Base-by-base conservation (phyloP, 345 rosid species). In the Hibiscus trionum region DNA sequence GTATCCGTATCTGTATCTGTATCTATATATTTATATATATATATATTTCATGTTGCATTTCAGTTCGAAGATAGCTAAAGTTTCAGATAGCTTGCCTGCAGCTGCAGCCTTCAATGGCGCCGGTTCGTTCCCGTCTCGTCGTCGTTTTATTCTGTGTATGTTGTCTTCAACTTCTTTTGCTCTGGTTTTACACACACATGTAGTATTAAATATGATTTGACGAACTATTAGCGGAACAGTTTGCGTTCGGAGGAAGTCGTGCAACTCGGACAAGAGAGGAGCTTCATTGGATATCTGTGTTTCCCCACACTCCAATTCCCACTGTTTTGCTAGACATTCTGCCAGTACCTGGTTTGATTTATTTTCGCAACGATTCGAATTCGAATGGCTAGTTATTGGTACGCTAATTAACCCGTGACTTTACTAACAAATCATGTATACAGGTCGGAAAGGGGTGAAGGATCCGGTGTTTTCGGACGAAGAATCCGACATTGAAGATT, bases 281-380 rank as follows among this genome's bases (percentile, higher is more conserved):
- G 58, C 67, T 55, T 46, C 85, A 87, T 77, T 89, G 95, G 91
- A 77, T 78, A 4, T 76, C 81, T 8, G 78, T 75, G 62, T 69
- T 89, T 73, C 91, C 91, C 2, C 79, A 81, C 77, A 77, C 90
- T 10, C 81, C 83, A 3, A 80, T 86, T 86, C 91, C 95, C 24
- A 80, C 84, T 73, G 72, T 79, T 35, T 72, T 87, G 70, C 62
- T 61, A 57, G 82, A 82, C 60, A 81, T 83, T 67, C 68, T 89
- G 33, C 79, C 77, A 14, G 80, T 3, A 24, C 37, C 84, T 35
- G 86, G 84, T 70, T 21, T 53, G 24, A 14, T 33, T 29, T 49
- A 31, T 31, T 31, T 31, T 31, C 5, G 33, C 33, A 31, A 31
- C 33, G 0, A 31, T 31, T 31, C 4, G 33, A 31, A 31, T 31